phyloP scores from a whole-genome alignment of 1,139 yeast genomes.

The Yamadazyma buinensis region DNA sequence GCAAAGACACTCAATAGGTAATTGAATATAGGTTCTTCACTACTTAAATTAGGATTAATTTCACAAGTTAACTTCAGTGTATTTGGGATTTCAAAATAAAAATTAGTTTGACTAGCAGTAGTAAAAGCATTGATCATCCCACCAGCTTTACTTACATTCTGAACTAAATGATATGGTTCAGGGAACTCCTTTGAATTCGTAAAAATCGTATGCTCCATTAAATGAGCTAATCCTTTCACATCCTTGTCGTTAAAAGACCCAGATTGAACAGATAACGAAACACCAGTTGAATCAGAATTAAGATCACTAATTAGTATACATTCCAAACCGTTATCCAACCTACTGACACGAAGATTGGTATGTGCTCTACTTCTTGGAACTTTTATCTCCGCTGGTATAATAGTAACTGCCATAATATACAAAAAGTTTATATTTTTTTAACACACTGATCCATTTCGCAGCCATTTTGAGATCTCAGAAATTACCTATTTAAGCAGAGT shows the following conservation, averaged over 20 bases:
- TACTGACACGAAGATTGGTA: background rate
- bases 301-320: constrained; percentile 59
- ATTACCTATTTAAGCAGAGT: constrained; percentile 4
- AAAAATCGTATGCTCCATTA: constrained; percentile 68
- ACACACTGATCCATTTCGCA: no score
- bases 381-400: constrained; percentile 2
- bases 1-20: constrained; percentile 47
- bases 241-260: constrained; percentile 66
- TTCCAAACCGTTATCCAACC: constrained; percentile 45
- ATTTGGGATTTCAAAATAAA: constrained; percentile 56
- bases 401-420: background rate
- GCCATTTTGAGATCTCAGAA: constrained; percentile 2
- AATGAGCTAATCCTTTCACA: constrained; percentile 62
- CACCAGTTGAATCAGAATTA: constrained; percentile 38
- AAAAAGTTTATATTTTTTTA: no score
- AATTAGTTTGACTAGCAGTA: constrained; percentile 60
- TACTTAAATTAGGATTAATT: constrained; percentile 8
- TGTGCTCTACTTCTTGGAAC: constrained; percentile 2
- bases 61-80: constrained; percentile 13
- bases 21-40: constrained; percentile 35
- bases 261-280: constrained; percentile 48
- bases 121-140: constrained; percentile 67
- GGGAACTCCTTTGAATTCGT: constrained; percentile 57
- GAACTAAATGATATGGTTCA: constrained; percentile 41
- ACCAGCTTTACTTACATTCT: constrained; percentile 40